A percentile compares a stretch with the other conserved stretches of the same genome.
Evolutionary conservation across 1,139 yeast species (phyloP).

Genomic region (Pneumocystis canis): DNA sequence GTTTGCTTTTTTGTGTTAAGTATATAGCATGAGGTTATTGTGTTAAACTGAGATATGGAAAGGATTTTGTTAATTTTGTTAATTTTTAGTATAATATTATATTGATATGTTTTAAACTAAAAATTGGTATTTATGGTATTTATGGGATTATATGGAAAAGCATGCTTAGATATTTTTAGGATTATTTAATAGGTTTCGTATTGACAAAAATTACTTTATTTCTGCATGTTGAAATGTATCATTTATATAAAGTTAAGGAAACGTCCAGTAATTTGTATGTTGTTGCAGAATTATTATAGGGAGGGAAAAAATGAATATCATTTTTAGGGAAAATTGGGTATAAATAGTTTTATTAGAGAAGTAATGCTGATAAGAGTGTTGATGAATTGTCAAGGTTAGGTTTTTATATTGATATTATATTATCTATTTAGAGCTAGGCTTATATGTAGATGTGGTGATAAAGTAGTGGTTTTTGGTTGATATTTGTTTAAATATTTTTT

Average conservation of each 20-base stretch:
- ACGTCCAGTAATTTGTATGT: constrained; percentile 77
- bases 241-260: constrained; percentile 74
- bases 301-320: constrained; percentile 74
- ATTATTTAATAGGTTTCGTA: constrained; percentile 73
- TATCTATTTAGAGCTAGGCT: constrained; percentile 28
- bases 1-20: constrained; percentile 84
- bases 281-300: constrained; percentile 90
- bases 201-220: constrained; percentile 92
- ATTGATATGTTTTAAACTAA: constrained; percentile 27
- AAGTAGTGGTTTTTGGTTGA: constrained; percentile 68
- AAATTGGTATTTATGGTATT: constrained; percentile 69
- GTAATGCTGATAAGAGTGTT: constrained; percentile 94
- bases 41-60: constrained; percentile 79
- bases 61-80: constrained; percentile 31
- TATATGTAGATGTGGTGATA: constrained; percentile 85
- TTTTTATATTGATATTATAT: neutral
- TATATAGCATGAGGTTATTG: constrained; percentile 97
- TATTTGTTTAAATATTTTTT: constrained; percentile 9
- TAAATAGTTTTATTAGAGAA: constrained; percentile 77
- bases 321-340: constrained; percentile 79
- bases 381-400: constrained; percentile 48
- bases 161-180: constrained; percentile 65
- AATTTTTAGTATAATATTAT: neutral
- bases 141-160: constrained; percentile 78
- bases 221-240: constrained; percentile 91